phyloP scores from a whole-genome alignment of 768 basidiomycete genomes.

The Sporobolomyces phaffii region DNA sequence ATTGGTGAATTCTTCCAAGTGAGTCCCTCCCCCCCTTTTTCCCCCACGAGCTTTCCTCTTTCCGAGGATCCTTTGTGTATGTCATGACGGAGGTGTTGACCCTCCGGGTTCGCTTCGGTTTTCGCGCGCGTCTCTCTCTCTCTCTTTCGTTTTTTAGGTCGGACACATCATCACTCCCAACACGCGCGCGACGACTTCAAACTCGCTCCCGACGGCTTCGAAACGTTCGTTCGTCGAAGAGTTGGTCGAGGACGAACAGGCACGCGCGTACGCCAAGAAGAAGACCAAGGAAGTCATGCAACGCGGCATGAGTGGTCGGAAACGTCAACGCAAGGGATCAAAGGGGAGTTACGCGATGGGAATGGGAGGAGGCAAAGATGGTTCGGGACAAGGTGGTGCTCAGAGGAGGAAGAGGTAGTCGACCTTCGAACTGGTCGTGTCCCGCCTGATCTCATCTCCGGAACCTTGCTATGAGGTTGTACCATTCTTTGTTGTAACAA shows the following conservation, averaged over 20 bases:
- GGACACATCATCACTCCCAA: conserved; percentile 60
- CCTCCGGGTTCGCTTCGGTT: too few relatives aligned
- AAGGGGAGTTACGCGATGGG: conserved; percentile 24
- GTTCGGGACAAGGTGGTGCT: not conserved
- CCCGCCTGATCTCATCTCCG: too few relatives aligned
- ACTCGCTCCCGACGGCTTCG: conserved; percentile 58
- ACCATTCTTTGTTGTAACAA: not conserved
- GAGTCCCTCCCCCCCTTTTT: conserved; percentile 42
- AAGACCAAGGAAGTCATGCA: conserved; percentile 68
- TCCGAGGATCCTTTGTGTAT: too few relatives aligned
- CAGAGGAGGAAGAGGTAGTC: conserved; percentile 9
- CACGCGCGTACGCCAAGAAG: conserved; percentile 79
- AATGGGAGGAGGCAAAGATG: not conserved
- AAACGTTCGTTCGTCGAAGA: conserved; percentile 84
- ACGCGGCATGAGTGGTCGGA: conserved; percentile 58
- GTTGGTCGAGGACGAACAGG: conserved; percentile 78
- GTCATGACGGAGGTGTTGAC: too few relatives aligned
- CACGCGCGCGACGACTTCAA: conserved; percentile 62
- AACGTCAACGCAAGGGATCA: conserved; percentile 53
- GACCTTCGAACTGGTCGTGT: too few relatives aligned
- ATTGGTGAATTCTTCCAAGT: conserved; percentile 88
- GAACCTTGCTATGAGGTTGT: too few relatives aligned
- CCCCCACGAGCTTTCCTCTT: too few relatives aligned
- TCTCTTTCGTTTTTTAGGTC: not conserved
- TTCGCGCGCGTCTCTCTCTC: too few relatives aligned